Percentiles rank a stretch among this genome's conserved stretches.
These are phyloP conservation scores for Fusarium illudens DNA, from an alignment of 2,329 filamentous ascomycete genomes.

Conservation along the genomic window DNA sequence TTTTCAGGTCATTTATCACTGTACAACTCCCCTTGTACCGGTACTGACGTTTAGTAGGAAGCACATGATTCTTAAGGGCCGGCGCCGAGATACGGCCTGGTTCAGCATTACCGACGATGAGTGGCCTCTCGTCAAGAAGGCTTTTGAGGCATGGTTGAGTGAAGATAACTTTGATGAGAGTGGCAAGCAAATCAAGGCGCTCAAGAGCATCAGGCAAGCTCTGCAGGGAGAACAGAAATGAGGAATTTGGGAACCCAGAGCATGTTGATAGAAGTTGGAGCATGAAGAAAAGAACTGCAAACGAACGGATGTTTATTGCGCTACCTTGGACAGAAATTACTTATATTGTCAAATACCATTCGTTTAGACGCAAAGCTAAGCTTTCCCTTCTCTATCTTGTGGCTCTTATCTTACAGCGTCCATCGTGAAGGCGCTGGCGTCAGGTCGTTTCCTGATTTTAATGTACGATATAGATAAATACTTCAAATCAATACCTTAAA, in stretches of 20 bases:
- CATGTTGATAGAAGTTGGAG: neutral
- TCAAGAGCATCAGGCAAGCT: constrained; percentile 47
- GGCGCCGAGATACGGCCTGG: constrained; percentile 67
- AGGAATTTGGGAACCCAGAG: neutral
- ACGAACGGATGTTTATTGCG: too few relatives aligned
- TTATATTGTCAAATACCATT: too few relatives aligned
- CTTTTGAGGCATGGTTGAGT: constrained; percentile 63
- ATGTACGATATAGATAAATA: too few relatives aligned
- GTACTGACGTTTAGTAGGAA: constrained; percentile 45
- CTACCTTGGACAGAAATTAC: too few relatives aligned
- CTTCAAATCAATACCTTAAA: constrained; percentile 34
- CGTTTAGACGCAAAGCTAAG: constrained; percentile 39
- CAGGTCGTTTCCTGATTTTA: constrained; percentile 14
- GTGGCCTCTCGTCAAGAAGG: constrained; percentile 59
- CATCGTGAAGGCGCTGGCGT: constrained; percentile 37
- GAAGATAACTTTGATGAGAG: constrained; percentile 63
- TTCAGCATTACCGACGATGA: constrained; percentile 66
- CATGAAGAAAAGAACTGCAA: neutral
- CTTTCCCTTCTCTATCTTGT: constrained; percentile 31
- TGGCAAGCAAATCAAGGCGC: constrained; percentile 58
- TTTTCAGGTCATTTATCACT: constrained; percentile 55
- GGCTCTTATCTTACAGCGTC: constrained; percentile 36
- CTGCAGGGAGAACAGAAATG: neutral
- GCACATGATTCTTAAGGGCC: constrained; percentile 67
- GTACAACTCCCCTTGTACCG: accelerated